Percentiles rank a stretch among this genome's conserved stretches.
These are phyloP conservation scores for Paxillus rubicundulus DNA, from an alignment of 768 basidiomycete genomes.

Conservation along the genomic window DNA sequence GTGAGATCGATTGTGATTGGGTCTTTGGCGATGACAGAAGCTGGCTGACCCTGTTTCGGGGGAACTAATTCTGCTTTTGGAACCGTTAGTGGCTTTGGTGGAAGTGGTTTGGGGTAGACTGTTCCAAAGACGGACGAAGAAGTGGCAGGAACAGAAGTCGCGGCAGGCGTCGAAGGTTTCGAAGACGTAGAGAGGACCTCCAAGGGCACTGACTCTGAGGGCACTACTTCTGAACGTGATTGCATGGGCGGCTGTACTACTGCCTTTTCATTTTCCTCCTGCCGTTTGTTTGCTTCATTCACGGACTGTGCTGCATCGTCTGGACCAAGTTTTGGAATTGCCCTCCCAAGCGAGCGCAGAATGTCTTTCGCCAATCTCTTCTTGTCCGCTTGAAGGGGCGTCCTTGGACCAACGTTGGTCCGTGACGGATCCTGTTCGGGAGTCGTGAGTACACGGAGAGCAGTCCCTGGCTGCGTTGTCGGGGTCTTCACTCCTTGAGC, in stretches of 20 bases:
- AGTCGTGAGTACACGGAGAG: constrained; percentile 1
- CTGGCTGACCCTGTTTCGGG: not conserved
- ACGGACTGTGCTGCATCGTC: constrained; percentile 5
- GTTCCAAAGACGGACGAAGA: not conserved
- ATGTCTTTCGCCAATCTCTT: constrained; percentile 56
- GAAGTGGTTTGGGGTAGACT: too few species aligned
- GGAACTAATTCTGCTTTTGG: not conserved
- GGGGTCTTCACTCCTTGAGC: constrained; percentile 2
- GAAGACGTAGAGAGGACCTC: not conserved
- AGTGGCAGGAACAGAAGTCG: not conserved
- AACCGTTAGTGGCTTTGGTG: not conserved
- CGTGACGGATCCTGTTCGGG: constrained; percentile 5
- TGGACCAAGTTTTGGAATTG: constrained; percentile 4
- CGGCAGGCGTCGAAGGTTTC: not conserved
- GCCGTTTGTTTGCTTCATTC: not conserved
- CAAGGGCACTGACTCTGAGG: not conserved
- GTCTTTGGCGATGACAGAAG: constrained; percentile 2
- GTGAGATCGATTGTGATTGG: constrained; percentile 30
- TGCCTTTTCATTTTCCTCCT: not conserved
- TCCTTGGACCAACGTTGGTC: constrained; percentile 10
- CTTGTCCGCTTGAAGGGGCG: constrained; percentile 45
- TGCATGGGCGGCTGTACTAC: not conserved
- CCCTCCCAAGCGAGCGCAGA: constrained; percentile 46
- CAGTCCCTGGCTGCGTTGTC: not conserved
- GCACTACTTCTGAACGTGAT: not conserved